These are phyloP conservation scores for Oidiodendron maius DNA, from an alignment of 495 filamentous ascomycete species.

Conservation along the genomic window DNA sequence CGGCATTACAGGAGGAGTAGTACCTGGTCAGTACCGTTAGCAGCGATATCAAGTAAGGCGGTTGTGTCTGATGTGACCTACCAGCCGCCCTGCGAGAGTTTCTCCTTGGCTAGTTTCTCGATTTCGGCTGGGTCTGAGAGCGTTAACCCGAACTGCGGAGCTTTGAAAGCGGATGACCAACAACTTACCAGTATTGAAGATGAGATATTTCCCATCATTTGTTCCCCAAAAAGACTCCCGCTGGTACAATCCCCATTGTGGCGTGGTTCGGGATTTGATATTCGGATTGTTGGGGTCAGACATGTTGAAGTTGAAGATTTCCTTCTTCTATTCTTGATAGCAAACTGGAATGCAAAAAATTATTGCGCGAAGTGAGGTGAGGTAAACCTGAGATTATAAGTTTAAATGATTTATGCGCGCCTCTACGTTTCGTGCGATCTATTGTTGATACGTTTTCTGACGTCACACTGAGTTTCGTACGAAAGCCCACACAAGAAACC, in stretches of 20 bases:
- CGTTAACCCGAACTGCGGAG: no score
- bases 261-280: constrained; percentile 47
- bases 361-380: no score
- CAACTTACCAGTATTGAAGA: constrained; percentile 60
- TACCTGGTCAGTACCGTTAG: constrained; percentile 20
- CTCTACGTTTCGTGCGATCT: no score
- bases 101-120: constrained; percentile 51
- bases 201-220: constrained; percentile 47
- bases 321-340: no score
- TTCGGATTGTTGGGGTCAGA: constrained; percentile 53
- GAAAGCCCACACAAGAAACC: no score
- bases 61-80: constrained; percentile 14
- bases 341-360: no score
- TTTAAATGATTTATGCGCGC: no score
- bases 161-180: no score
- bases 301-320: no score
- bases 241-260: constrained; percentile 58
- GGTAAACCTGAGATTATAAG: no score
- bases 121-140: constrained; percentile 51
- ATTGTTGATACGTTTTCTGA: no score
- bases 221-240: constrained; percentile 54
- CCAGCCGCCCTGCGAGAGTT: constrained; percentile 47
- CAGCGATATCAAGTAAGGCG: not conserved
- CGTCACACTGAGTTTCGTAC: no score
- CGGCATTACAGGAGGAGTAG: constrained; percentile 63